Percentiles rank a stretch among this genome's conserved stretches.
Conservation (phyloP, 108 stramenopile genomes). For the Cyclotella cryptica region DNA sequence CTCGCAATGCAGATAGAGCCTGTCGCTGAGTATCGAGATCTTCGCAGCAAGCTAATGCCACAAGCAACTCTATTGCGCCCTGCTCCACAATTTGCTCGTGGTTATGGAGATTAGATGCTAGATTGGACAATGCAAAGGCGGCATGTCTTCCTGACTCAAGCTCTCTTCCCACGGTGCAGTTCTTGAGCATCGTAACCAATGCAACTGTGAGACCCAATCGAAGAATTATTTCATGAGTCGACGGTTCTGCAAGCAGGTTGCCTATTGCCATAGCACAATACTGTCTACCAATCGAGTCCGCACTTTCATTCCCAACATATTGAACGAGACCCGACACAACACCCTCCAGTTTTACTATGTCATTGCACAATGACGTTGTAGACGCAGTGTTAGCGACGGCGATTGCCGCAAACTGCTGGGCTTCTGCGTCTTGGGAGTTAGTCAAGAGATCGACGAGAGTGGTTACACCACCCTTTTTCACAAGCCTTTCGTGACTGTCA, state of each 20-base stretch:
- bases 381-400: conserved; percentile 84
- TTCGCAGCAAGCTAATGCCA: conserved; percentile 82
- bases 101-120: conserved; percentile 76
- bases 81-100: conserved; percentile 70
- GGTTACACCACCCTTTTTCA: conserved; percentile 80
- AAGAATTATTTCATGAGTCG: conserved; percentile 77
- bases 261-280: conserved; percentile 88
- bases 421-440: conserved; percentile 73
- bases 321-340: conserved; percentile 54
- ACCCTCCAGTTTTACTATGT: conserved; percentile 51
- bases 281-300: conserved; percentile 69
- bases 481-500: conserved; percentile 70
- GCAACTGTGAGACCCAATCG: conserved; percentile 63
- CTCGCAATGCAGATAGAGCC: conserved; percentile 76
- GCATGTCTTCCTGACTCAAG: conserved; percentile 74
- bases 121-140: conserved; percentile 79
- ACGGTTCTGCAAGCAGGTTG: conserved; percentile 83
- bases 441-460: conserved; percentile 69
- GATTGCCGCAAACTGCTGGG: conserved; percentile 85
- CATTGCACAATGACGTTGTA: conserved; percentile 66
- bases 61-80: conserved; percentile 78
- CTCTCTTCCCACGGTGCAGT: conserved; percentile 58
- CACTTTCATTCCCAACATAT: conserved; percentile 53
- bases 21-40: conserved; percentile 81
- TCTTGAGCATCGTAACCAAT: conserved; percentile 66